Percentiles rank a stretch among this genome's conserved stretches.
phyloP scores from a whole-genome alignment of 345 rosid genomes.

The Bruguiera sexangula region DNA sequence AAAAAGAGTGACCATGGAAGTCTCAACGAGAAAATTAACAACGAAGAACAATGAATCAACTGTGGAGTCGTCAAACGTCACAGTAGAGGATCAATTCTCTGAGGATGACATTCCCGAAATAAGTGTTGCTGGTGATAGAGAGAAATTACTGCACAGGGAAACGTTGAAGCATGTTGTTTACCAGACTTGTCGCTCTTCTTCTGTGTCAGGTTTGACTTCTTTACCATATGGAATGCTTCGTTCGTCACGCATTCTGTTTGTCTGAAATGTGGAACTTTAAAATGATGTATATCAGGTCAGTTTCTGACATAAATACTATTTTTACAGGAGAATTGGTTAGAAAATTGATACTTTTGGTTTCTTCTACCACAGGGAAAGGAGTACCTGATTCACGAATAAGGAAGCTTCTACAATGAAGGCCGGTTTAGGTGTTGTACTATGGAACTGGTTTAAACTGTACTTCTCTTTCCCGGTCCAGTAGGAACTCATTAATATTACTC shows the following conservation, averaged over 20 bases:
- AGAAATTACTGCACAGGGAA: constrained; percentile 10
- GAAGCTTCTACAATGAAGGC: constrained; percentile 2
- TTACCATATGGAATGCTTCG: background rate
- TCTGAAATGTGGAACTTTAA: too few relatives aligned
- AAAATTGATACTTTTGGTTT: background rate
- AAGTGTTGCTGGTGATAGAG: background rate
- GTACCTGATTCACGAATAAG: background rate
- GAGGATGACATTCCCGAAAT: constrained; percentile 9
- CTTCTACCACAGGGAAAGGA: constrained; percentile 1
- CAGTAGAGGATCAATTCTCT: background rate
- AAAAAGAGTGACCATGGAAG: constrained; percentile 11
- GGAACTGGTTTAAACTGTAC: too few relatives aligned
- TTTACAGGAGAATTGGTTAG: background rate
- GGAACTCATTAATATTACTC: too few relatives aligned
- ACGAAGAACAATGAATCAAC: constrained; percentile 14
- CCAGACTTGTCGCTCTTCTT: constrained; percentile 25
- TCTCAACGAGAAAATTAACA: constrained; percentile 1
- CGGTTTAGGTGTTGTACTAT: too few relatives aligned
- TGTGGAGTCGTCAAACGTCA: constrained; percentile 15
- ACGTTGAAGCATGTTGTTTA: constrained; percentile 25
- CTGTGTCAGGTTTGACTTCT: constrained; percentile 22
- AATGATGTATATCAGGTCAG: too few relatives aligned
- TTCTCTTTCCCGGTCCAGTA: too few relatives aligned
- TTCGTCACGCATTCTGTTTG: too few relatives aligned
- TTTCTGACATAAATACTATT: background rate